Conservation (phyloP, 1,284 basidiomycete genomes). For the Neotropicomus parvogracilis region DNA sequence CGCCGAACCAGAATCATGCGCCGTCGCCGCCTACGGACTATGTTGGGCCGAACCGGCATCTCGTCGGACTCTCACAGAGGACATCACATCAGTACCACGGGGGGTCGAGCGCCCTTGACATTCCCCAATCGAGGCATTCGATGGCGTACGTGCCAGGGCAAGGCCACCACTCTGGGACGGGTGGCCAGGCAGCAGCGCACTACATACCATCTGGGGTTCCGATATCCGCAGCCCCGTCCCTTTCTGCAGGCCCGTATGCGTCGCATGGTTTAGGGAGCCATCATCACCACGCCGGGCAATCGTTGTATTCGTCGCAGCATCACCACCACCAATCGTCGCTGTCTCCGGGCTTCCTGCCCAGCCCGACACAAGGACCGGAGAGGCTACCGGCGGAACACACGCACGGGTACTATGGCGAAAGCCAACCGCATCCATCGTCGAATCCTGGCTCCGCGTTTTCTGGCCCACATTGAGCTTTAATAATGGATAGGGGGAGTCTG, state of each 20-base stretch:
- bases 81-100: slow-evolving; percentile 31
- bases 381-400: slow-evolving; percentile 34
- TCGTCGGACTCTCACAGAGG: slow-evolving; percentile 31
- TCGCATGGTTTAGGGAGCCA: slow-evolving; percentile 33
- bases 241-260: slow-evolving; percentile 46
- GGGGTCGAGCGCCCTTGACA: slow-evolving; percentile 21
- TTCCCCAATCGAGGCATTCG: slow-evolving; percentile 31
- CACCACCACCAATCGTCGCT: slow-evolving; percentile 32
- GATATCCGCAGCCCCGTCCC: slow-evolving; percentile 48
- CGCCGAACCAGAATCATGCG: slow-evolving; percentile 24
- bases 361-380: slow-evolving; percentile 30
- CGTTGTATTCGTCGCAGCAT: slow-evolving; percentile 31
- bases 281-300: slow-evolving; percentile 31
- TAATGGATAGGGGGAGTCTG: slow-evolving; percentile 21
- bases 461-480: slow-evolving; percentile 42
- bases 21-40: slow-evolving; percentile 27
- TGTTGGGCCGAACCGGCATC: slow-evolving; percentile 28
- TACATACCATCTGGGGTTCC: slow-evolving; percentile 48
- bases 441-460: slow-evolving; percentile 46
- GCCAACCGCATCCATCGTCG: slow-evolving; percentile 42
- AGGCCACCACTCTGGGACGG: slow-evolving; percentile 33
- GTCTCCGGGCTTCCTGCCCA: slow-evolving; percentile 29
- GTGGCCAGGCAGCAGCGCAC: slow-evolving; percentile 37
- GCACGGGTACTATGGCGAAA: slow-evolving; percentile 36
- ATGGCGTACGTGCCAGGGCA: slow-evolving; percentile 31